These are phyloP conservation scores for Lactarius evosmus DNA, from an alignment of 768 basidiomycete species.

Conservation along the genomic window DNA sequence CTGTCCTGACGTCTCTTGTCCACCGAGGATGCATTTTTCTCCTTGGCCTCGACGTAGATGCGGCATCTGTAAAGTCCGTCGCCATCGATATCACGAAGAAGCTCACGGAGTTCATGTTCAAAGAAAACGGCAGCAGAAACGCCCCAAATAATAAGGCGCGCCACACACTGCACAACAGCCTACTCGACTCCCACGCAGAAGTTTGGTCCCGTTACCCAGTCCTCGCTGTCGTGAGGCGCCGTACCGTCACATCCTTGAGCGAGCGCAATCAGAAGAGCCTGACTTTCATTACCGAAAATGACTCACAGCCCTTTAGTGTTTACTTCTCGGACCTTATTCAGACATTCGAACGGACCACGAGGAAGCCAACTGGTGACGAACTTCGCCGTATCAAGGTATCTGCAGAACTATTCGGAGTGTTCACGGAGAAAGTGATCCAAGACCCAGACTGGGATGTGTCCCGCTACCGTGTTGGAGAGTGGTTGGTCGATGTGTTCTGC, in stretches of 20 bases:
- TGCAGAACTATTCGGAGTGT: constrained; percentile 34
- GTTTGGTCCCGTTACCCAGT: constrained; percentile 22
- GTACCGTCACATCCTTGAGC: constrained; percentile 19
- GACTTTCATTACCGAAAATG: constrained; percentile 43
- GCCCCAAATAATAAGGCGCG: constrained; percentile 24
- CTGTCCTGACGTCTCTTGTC: constrained; percentile 45
- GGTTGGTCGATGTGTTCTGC: constrained; percentile 59
- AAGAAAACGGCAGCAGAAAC: constrained; percentile 38
- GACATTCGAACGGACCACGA: constrained; percentile 47
- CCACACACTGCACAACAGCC: constrained; percentile 41
- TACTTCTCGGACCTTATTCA: constrained; percentile 48
- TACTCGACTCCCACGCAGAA: constrained; percentile 21
- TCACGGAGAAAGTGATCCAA: constrained; percentile 26
- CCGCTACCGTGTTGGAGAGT: constrained; percentile 50
- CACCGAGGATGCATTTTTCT: constrained; percentile 44
- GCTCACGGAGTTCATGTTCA: constrained; percentile 54
- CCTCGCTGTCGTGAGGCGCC: constrained; percentile 13
- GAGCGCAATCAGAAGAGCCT: constrained; percentile 38
- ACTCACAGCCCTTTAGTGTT: constrained; percentile 37
- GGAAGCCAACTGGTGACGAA: constrained; percentile 49
- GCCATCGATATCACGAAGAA: constrained; percentile 53
- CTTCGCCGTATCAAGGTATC: constrained; percentile 41
- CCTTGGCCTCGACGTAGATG: constrained; percentile 38
- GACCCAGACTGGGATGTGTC: constrained; percentile 34
- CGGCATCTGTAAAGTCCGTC: constrained; percentile 40